These are phyloP conservation scores for Ogataea pilisensis DNA, from an alignment of 805 yeast genomes.

Conservation along the genomic window DNA sequence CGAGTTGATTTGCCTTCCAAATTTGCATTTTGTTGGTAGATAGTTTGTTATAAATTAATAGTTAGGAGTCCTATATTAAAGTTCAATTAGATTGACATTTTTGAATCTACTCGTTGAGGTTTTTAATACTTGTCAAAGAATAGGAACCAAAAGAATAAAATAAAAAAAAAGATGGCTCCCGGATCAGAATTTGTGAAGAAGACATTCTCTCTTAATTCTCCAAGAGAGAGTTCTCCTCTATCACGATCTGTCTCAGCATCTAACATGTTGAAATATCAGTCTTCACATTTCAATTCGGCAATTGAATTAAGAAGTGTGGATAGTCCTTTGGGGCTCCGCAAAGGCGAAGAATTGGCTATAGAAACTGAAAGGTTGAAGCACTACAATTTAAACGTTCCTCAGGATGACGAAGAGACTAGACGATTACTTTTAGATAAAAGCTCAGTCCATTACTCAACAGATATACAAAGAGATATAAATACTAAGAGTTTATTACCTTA, in stretches of 20 bases:
- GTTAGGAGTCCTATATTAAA: too few relatives aligned
- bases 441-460: conserved; percentile 23
- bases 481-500: conserved; percentile 57
- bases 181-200: conserved; percentile 3
- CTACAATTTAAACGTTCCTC: conserved; percentile 56
- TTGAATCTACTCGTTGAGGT: too few relatives aligned
- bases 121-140: too few relatives aligned
- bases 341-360: conserved; percentile 8
- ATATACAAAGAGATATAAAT: conserved; percentile 16
- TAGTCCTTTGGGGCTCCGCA: neutral
- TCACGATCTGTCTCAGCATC: conserved; percentile 24
- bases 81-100: too few relatives aligned
- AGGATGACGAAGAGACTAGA: conserved; percentile 36
- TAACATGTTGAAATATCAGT: conserved; percentile 12
- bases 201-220: conserved; percentile 12
- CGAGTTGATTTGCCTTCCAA: too few relatives aligned
- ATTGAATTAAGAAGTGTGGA: conserved; percentile 2
- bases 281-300: conserved; percentile 5
- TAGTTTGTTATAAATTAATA: too few relatives aligned
- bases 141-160: too few relatives aligned
- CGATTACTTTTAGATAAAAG: conserved; percentile 18
- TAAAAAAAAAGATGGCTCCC: neutral
- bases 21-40: too few relatives aligned
- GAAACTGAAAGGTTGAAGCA: conserved; percentile 22
- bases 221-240: conserved; percentile 24